phyloP scores from a whole-genome alignment of 2,329 filamentous ascomycete species.

The Aphanocladium album region DNA sequence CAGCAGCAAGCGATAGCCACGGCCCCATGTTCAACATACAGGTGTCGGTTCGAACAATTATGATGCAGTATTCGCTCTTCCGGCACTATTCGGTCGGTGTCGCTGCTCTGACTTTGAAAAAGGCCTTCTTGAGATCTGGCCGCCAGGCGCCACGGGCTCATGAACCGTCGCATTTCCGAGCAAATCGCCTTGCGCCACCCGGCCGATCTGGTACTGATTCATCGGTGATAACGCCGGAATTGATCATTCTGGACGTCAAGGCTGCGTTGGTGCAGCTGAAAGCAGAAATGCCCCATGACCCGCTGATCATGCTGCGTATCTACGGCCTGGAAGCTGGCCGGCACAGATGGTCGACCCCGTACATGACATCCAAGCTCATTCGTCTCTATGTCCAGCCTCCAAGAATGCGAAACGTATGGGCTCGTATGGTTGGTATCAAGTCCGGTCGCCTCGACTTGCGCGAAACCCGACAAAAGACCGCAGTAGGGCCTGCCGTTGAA shows the following conservation, averaged over 20 bases:
- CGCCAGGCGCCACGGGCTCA: constrained; percentile 33
- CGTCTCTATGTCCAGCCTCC: constrained; percentile 87
- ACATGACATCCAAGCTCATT: constrained; percentile 68
- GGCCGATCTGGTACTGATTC: constrained; percentile 26
- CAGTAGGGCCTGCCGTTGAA: constrained; percentile 53
- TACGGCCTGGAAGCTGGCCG: constrained; percentile 77
- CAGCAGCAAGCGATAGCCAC: constrained; percentile 78
- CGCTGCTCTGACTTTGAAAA: constrained; percentile 68
- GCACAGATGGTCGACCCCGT: constrained; percentile 83
- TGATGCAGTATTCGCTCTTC: constrained; percentile 87
- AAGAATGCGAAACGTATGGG: constrained; percentile 78
- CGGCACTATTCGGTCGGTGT: constrained; percentile 87
- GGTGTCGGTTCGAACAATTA: constrained; percentile 70
- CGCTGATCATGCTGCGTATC: constrained; percentile 85
- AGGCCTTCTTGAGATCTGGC: constrained; percentile 57
- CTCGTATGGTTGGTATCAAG: constrained; percentile 78
- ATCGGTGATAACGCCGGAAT: constrained; percentile 47
- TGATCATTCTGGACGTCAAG: constrained; percentile 78
- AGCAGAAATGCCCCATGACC: constrained; percentile 80
- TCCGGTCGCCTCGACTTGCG: constrained; percentile 74
- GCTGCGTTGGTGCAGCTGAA: constrained; percentile 81
- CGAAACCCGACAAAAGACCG: constrained; percentile 65
- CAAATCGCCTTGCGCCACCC: constrained; percentile 35
- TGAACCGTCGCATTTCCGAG: constrained; percentile 25
- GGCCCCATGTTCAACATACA: constrained; percentile 86